Conservation (phyloP, 345 rosid species). For the Gossypium anomalum region DNA sequence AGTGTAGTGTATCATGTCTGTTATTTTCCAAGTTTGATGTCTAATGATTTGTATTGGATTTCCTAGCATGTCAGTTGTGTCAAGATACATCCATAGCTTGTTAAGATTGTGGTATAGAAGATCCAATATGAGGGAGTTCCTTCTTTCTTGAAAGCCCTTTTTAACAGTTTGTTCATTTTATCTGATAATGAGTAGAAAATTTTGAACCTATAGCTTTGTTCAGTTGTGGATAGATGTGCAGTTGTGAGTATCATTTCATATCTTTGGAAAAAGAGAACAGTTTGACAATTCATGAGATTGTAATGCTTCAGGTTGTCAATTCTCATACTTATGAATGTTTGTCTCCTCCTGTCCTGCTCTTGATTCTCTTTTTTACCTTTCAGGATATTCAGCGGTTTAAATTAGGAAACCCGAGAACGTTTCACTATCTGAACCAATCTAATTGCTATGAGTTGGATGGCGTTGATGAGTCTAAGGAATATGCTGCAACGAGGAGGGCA, state of each 20-base stretch:
- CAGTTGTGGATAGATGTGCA: not conserved
- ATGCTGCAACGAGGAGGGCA: conserved; percentile 76
- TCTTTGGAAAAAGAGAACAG: not conserved
- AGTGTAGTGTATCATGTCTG: not conserved
- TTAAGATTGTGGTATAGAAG: not conserved
- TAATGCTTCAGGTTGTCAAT: conserved; percentile 3
- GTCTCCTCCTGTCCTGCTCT: not conserved
- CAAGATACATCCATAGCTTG: not conserved
- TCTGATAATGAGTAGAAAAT: not conserved
- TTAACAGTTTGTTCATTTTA: not conserved
- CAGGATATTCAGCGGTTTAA: conserved; percentile 83
- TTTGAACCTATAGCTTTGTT: not conserved
- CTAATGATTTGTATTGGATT: not conserved
- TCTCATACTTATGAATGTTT: not conserved
- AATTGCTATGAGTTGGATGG: conserved; percentile 81
- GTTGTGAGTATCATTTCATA: not conserved
- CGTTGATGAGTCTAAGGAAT: conserved; percentile 79
- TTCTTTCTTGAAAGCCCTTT: not conserved
- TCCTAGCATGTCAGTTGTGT: not conserved
- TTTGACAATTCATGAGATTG: not conserved
- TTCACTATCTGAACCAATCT: conserved; percentile 96
- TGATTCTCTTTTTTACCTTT: conserved; percentile 20
- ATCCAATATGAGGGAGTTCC: not conserved
- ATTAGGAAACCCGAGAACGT: conserved; percentile 74
- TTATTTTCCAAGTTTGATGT: not conserved